phyloP scores from a whole-genome alignment of 257 asterid species.

The Solanum lycopersicoides region DNA sequence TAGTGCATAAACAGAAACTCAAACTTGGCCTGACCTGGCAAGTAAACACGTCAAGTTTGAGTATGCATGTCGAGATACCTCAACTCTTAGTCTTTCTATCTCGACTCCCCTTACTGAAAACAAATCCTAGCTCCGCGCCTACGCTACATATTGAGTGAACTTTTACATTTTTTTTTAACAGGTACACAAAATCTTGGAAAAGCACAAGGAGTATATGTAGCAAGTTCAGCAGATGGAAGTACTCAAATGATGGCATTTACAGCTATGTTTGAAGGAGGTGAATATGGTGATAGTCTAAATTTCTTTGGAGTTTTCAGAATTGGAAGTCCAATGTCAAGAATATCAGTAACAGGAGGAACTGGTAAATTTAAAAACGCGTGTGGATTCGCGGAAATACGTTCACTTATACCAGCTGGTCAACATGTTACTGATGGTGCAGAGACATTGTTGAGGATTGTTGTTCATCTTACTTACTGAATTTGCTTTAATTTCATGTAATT shows the following conservation, averaged over 20 bases:
- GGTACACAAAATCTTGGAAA: slow-evolving; percentile 27
- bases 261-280: slow-evolving; percentile 48
- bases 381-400: slow-evolving; percentile 37
- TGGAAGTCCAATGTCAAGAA: slow-evolving; percentile 35
- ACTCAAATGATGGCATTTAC: slow-evolving; percentile 48
- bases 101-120: not conserved
- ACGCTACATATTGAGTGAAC: not conserved
- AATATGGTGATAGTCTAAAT: slow-evolving; percentile 39
- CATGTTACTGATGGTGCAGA: slow-evolving; percentile 39
- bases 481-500: not conserved
- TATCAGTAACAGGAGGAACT: slow-evolving; percentile 39
- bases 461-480: slow-evolving; percentile 28
- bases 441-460: slow-evolving; percentile 30
- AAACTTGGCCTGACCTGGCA: not conserved
- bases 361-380: slow-evolving; percentile 45
- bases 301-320: slow-evolving; percentile 39
- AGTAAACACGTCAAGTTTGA: not conserved
- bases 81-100: not conserved
- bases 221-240: slow-evolving; percentile 41
- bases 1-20: not conserved
- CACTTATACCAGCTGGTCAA: slow-evolving; percentile 42
- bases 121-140: not conserved
- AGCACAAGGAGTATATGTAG: slow-evolving; percentile 43
- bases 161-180: not conserved
- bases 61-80: not conserved